Evolutionary conservation across 2,329 filamentous ascomycete genomes (phyloP).

Genomic region (Claviceps lovelessii): DNA sequence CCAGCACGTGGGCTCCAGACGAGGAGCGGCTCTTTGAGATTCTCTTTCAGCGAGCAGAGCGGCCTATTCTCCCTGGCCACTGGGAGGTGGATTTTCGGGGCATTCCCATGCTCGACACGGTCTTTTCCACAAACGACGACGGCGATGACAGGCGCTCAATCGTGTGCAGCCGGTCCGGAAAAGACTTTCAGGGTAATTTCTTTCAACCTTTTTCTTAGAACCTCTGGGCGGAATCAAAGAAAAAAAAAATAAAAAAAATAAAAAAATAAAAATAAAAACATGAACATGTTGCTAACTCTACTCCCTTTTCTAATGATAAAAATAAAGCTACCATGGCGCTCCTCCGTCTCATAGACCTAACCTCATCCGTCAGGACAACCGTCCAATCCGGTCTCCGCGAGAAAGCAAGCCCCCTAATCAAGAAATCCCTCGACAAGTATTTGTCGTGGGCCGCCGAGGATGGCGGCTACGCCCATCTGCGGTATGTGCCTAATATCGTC

Average conservation of each 20-base stretch:
- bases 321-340: conserved; percentile 24
- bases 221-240: neutral
- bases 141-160: conserved; percentile 14
- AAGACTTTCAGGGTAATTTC: conserved; percentile 22
- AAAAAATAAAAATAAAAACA: neutral
- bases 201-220: too few relatives aligned
- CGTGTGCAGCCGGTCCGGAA: conserved; percentile 23
- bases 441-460: conserved; percentile 28
- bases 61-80: conserved; percentile 25
- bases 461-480: conserved; percentile 20
- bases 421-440: conserved; percentile 21
- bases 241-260: neutral
- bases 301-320: neutral
- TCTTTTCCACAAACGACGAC: conserved; percentile 20
- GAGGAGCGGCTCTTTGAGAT: conserved; percentile 31
- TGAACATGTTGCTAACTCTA: too few relatives aligned
- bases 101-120: conserved; percentile 23
- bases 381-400: conserved; percentile 21
- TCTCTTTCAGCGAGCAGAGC: conserved; percentile 26
- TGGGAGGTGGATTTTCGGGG: conserved; percentile 28
- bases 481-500: conserved; percentile 25
- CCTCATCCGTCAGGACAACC: conserved; percentile 18
- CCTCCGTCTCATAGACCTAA: conserved; percentile 26
- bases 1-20: conserved; percentile 36
- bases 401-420: conserved; percentile 20